Conservation (phyloP, 177 flowering plant genomes). For the Vitis hybrid region DNA sequence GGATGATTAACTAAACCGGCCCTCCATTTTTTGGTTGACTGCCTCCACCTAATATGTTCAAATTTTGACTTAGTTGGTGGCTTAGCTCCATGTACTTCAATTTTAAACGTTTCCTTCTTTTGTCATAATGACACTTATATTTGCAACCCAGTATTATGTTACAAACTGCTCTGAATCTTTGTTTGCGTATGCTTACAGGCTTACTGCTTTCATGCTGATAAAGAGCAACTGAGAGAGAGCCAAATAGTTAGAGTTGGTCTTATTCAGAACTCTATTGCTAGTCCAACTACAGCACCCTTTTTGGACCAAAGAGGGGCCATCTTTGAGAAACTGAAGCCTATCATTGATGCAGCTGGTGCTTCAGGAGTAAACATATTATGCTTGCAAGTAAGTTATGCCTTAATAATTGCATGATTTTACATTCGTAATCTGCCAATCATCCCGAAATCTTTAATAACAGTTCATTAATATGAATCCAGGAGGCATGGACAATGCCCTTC, state of each 20-base stretch:
- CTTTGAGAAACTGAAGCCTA: conserved; percentile 68
- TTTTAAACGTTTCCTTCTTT: neutral
- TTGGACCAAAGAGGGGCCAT: conserved; percentile 79
- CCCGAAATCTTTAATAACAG: neutral
- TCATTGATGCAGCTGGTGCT: conserved; percentile 89
- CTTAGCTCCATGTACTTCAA: neutral
- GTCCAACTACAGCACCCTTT: conserved; percentile 74
- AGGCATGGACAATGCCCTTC: conserved; percentile 98
- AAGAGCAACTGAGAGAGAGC: conserved; percentile 70
- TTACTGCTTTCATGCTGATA: conserved; percentile 68
- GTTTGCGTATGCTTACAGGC: conserved; percentile 41
- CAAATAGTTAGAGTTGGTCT: conserved; percentile 85
- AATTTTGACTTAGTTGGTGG: neutral
- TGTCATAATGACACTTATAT: neutral
- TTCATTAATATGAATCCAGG: conserved; percentile 43
- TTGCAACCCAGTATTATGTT: neutral
- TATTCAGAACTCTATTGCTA: conserved; percentile 78
- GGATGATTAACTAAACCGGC: neutral
- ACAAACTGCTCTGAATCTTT: neutral
- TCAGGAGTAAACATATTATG: conserved; percentile 92
- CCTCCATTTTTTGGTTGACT: neutral
- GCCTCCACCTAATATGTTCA: neutral
- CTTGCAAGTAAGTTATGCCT: conserved; percentile 64
- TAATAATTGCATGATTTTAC: neutral
- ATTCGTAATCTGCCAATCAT: neutral